phyloP scores from a whole-genome alignment of 345 rosid genomes.

The Barbarea vulgaris region DNA sequence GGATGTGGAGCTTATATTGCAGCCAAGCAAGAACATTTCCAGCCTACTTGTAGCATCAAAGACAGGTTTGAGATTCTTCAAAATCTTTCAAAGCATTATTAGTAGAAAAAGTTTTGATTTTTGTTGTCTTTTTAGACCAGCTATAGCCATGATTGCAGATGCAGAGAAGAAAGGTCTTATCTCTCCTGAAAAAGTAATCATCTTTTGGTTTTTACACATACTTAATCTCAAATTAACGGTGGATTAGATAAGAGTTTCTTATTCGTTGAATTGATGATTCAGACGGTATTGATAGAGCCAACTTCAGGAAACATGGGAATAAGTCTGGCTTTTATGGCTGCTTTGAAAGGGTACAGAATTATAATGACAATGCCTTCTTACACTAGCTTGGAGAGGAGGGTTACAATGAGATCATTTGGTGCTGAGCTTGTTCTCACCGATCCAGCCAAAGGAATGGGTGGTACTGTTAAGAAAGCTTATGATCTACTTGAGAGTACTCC shows the following conservation, averaged over 20 bases:
- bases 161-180: conserved; percentile 84
- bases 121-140: conserved; percentile 59
- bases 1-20: conserved; percentile 92
- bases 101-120: neutral
- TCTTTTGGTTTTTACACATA: neutral
- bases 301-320: conserved; percentile 99
- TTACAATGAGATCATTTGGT: conserved; percentile 92
- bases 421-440: conserved; percentile 92
- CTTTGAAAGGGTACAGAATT: conserved; percentile 88
- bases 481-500: conserved; percentile 82
- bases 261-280: neutral
- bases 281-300: conserved; percentile 93
- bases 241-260: neutral
- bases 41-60: conserved; percentile 90
- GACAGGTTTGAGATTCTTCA: conserved; percentile 62
- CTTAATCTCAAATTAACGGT: neutral
- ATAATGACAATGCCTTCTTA: conserved; percentile 96
- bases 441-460: conserved; percentile 97
- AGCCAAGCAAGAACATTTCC: conserved; percentile 92
- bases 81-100: neutral
- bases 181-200: conserved; percentile 70
- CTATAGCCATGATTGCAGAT: conserved; percentile 75
- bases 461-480: conserved; percentile 89
- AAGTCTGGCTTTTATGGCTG: conserved; percentile 94
- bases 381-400: conserved; percentile 96